These are phyloP conservation scores for Trifolium dubium DNA, from an alignment of 306 rosid genomes.

Conservation along the genomic window DNA sequence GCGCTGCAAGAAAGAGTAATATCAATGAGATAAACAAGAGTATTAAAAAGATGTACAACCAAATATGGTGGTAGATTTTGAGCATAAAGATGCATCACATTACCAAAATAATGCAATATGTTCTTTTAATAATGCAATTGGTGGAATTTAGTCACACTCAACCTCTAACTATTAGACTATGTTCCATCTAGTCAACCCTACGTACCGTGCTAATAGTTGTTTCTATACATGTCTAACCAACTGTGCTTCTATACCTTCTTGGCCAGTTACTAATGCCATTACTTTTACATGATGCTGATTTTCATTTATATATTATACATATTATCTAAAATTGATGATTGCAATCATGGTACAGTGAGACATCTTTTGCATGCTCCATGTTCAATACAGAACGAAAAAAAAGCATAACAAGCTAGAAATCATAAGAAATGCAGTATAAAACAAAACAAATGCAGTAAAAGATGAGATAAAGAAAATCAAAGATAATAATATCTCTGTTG, in stretches of 20 bases:
- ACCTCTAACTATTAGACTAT: background rate
- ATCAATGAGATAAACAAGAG: constrained; percentile 15
- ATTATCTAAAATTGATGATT: constrained; percentile 16
- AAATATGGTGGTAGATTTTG: constrained; percentile 25
- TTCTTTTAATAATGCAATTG: too few species aligned
- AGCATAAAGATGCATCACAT: constrained; percentile 14
- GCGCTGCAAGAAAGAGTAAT: constrained; percentile 52
- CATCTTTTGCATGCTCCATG: background rate
- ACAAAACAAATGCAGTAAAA: constrained; percentile 1
- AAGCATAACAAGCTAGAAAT: constrained; percentile 31
- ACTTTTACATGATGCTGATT: constrained; percentile 6
- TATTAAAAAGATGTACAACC: background rate
- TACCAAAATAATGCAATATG: constrained; percentile 8
- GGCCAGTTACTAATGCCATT: background rate
- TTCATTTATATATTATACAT: background rate
- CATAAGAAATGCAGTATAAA: constrained; percentile 1
- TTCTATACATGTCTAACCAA: background rate
- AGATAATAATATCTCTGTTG: constrained; percentile 17
- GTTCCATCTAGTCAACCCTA: background rate
- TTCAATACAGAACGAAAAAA: background rate
- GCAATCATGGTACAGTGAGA: constrained; percentile 22
- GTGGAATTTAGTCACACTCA: background rate
- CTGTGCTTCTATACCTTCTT: background rate
- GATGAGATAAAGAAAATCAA: constrained; percentile 22
- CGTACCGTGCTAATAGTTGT: background rate